Evolutionary conservation across 306 rosid species (phyloP).

Genomic region (Cicer pinnatifidum): DNA sequence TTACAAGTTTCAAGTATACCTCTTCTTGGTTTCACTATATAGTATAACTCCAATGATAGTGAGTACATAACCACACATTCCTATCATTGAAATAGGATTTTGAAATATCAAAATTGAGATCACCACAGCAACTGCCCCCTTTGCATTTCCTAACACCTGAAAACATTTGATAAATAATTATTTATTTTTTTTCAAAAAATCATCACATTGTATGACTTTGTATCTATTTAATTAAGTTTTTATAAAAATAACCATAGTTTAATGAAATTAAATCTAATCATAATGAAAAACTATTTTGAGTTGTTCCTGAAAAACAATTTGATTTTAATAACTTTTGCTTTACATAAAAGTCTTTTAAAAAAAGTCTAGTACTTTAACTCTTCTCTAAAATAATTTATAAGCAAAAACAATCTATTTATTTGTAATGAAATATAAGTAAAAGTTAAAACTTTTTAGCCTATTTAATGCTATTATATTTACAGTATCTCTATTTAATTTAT

Average conservation of each 20-base stretch:
- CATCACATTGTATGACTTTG: background rate
- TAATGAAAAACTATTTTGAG: no score
- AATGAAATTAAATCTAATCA: background rate
- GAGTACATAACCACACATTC: conserved; percentile 58
- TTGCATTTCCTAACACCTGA: conserved; percentile 61
- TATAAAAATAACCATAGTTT: background rate
- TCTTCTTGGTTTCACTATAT: conserved; percentile 58
- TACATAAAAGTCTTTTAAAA: no score
- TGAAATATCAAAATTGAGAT: conserved; percentile 57
- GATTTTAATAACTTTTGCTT: no score
- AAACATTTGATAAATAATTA: background rate
- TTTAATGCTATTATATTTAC: no score
- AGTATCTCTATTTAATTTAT: no score
- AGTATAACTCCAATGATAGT: conserved; percentile 53
- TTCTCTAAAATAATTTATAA: no score
- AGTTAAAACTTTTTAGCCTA: no score
- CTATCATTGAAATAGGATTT: conserved; percentile 53
- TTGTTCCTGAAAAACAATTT: background rate
- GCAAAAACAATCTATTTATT: no score
- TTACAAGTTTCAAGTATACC: conserved; percentile 33
- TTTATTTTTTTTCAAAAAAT: background rate
- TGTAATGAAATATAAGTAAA: no score
- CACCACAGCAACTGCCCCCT: conserved; percentile 64
- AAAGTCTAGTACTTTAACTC: no score
- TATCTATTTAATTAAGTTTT: background rate